Percentiles rank a stretch among this genome's conserved stretches.
phyloP scores from a whole-genome alignment of 768 basidiomycete species.

The Termitomyces bulborhizus region DNA sequence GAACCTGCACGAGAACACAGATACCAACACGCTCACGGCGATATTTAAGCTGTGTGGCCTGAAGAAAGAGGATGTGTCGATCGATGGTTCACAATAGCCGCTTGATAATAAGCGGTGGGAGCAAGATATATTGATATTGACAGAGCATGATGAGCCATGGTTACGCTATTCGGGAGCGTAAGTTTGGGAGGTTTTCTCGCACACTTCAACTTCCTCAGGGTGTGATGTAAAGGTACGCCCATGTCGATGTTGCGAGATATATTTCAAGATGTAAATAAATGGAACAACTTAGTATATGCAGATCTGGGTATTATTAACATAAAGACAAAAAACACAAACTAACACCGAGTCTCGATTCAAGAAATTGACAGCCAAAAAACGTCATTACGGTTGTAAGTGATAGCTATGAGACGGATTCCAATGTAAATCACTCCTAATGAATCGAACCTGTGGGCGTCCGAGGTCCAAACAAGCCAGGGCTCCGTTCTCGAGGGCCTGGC shows the following conservation, averaged over 20 bases:
- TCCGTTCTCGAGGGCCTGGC: slow-evolving; percentile 38
- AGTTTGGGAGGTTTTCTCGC: slow-evolving; percentile 41
- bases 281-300: background rate
- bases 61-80: slow-evolving; percentile 38
- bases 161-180: slow-evolving; percentile 39
- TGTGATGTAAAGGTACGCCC: slow-evolving; percentile 36
- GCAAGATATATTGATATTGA: slow-evolving; percentile 19
- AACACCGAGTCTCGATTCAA: background rate
- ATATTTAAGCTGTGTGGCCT: slow-evolving; percentile 52
- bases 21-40: slow-evolving; percentile 36
- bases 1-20: slow-evolving; percentile 40
- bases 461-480: slow-evolving; percentile 75
- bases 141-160: slow-evolving; percentile 26
- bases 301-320: background rate
- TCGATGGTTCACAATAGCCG: slow-evolving; percentile 41
- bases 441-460: slow-evolving; percentile 47
- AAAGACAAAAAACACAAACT: background rate
- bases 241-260: too few relatives aligned
- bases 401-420: background rate
- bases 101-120: slow-evolving; percentile 43
- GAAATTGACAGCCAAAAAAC: background rate
- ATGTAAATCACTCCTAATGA: background rate
- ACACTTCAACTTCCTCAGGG: slow-evolving; percentile 41
- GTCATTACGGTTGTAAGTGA: background rate
- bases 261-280: background rate